Evolutionary conservation across 176 grass and related monocot genomes (phyloP).

Genomic region (Aegilops bicornis): DNA sequence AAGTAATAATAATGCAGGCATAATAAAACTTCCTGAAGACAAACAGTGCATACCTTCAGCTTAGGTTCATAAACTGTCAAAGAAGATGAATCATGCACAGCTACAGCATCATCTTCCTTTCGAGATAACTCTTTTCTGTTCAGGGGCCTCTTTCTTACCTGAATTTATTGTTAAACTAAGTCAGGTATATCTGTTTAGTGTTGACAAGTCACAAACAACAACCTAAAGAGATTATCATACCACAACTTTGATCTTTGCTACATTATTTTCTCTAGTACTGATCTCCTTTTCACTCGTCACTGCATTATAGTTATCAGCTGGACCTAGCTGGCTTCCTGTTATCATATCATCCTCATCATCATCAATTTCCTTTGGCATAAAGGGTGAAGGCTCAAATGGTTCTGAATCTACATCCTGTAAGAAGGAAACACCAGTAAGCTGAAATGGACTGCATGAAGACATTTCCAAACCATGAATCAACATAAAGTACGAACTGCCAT

Average conservation of each 20-base stretch:
- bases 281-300: slow-evolving; percentile 67
- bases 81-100: slow-evolving; percentile 67
- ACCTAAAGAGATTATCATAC: slow-evolving; percentile 51
- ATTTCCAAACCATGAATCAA: slow-evolving; percentile 27
- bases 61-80: slow-evolving; percentile 94
- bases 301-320: slow-evolving; percentile 57
- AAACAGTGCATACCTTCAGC: slow-evolving; percentile 65
- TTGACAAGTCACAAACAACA: slow-evolving; percentile 6
- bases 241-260: slow-evolving; percentile 99
- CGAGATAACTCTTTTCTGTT: slow-evolving; percentile 96
- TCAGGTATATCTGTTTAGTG: slow-evolving; percentile 32
- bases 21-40: slow-evolving; percentile 1
- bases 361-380: slow-evolving; percentile 81
- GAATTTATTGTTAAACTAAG: slow-evolving; percentile 36
- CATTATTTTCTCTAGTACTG: slow-evolving; percentile 74
- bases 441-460: slow-evolving; percentile 17
- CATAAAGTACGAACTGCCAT: slow-evolving; percentile 20
- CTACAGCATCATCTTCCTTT: slow-evolving; percentile 96
- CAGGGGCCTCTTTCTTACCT: slow-evolving; percentile 98
- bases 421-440: slow-evolving; percentile 38
- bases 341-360: slow-evolving; percentile 75
- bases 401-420: slow-evolving; percentile 81
- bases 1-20: slow-evolving; percentile 10
- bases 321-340: slow-evolving; percentile 54
- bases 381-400: slow-evolving; percentile 91